Evolutionary conservation across 2,329 filamentous ascomycete genomes (phyloP).

Genomic region (Colletotrichum noveboracense): DNA sequence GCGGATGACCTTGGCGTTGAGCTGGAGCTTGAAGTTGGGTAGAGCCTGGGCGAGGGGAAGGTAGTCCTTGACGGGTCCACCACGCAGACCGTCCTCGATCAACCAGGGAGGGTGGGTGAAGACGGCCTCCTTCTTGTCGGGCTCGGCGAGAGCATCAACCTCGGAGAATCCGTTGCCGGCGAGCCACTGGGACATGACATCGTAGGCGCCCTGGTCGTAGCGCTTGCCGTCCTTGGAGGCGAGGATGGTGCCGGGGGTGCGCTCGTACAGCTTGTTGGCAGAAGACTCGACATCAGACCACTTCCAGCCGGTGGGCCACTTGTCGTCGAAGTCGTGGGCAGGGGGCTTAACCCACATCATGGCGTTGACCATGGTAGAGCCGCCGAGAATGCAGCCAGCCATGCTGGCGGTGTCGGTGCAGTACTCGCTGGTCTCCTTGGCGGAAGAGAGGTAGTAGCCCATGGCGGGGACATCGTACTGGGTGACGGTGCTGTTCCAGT

Average conservation of each 20-base stretch:
- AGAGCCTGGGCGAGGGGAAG: constrained; percentile 36
- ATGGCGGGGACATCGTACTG: constrained; percentile 26
- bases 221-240: constrained; percentile 24
- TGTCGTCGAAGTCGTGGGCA: constrained; percentile 21
- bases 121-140: constrained; percentile 21
- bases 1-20: constrained; percentile 26
- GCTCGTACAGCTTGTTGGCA: constrained; percentile 24
- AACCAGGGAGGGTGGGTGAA: constrained; percentile 25
- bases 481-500: constrained; percentile 30
- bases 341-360: constrained; percentile 29
- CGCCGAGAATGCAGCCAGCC: constrained; percentile 37
- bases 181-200: constrained; percentile 20
- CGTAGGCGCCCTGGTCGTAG: constrained; percentile 24
- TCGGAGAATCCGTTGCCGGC: constrained; percentile 20
- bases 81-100: constrained; percentile 23
- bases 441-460: constrained; percentile 16
- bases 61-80: constrained; percentile 36
- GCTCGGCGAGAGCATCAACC: constrained; percentile 21
- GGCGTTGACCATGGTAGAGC: constrained; percentile 32
- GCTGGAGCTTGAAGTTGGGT: constrained; percentile 40
- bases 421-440: constrained; percentile 21
- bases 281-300: constrained; percentile 22
- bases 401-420: constrained; percentile 32
- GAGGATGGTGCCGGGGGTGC: constrained; percentile 23
- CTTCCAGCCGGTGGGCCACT: constrained; percentile 24